A percentile compares a stretch with the other conserved stretches of the same genome.
Conservation (phyloP, 306 rosid species). For the Cucurbita ficifolia region DNA sequence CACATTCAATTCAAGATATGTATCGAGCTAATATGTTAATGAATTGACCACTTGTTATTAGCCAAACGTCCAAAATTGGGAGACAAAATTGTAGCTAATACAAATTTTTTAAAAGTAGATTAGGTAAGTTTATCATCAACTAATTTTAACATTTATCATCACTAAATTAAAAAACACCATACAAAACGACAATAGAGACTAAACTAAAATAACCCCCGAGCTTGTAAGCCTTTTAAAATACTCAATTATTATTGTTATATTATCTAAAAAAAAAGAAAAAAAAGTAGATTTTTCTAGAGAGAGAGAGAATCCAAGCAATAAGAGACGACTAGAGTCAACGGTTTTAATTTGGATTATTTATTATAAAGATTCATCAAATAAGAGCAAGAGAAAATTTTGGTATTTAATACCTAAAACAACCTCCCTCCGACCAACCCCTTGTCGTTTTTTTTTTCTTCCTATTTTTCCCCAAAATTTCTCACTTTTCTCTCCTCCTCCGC, state of each 20-base stretch:
- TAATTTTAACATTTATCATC: too few species aligned
- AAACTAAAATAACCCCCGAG: too few species aligned
- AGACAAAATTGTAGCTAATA: too few species aligned
- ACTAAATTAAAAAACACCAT: too few species aligned
- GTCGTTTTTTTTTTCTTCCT: conserved; percentile 40
- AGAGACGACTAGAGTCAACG: conserved; percentile 5
- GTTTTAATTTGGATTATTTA: neutral
- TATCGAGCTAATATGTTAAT: too few species aligned
- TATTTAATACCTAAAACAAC: conserved; percentile 36
- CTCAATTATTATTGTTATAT: too few species aligned
- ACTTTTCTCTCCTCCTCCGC: neutral
- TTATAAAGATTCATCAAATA: neutral
- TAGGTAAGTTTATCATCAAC: too few species aligned
- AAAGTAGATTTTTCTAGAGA: neutral
- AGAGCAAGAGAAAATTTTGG: neutral
- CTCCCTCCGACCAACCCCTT: conserved; percentile 42
- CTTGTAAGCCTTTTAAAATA: too few species aligned
- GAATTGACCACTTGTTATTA: neutral
- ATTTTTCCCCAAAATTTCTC: neutral
- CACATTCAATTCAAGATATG: neutral
- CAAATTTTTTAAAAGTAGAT: too few species aligned
- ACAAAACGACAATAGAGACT: too few species aligned
- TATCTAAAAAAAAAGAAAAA: too few species aligned
- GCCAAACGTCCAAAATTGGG: neutral
- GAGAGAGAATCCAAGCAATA: neutral